phyloP scores from a whole-genome alignment of 2,329 filamentous ascomycete species.

The Penicillium frequentans region DNA sequence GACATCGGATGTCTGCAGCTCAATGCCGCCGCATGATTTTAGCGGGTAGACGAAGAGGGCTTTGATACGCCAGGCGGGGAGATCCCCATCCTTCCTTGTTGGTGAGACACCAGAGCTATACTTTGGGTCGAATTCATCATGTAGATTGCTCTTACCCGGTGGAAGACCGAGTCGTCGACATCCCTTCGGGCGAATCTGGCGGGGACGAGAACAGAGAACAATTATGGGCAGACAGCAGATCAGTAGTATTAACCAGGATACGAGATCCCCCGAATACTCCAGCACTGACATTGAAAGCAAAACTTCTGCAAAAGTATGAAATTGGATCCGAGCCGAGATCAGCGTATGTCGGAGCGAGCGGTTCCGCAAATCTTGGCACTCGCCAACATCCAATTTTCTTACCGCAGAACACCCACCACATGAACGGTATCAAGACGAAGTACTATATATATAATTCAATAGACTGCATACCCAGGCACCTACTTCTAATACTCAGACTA shows the following conservation, averaged over 20 bases:
- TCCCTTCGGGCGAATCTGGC: slow-evolving; percentile 39
- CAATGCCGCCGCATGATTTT: slow-evolving; percentile 77
- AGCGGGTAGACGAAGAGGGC: slow-evolving; percentile 79
- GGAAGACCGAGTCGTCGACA: slow-evolving; percentile 54
- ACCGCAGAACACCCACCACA: too few relatives aligned
- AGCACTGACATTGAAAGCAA: not conserved
- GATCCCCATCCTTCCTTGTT: slow-evolving; percentile 28
- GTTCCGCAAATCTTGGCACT: not conserved
- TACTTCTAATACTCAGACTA: too few relatives aligned
- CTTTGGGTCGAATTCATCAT: slow-evolving; percentile 56
- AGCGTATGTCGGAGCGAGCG: not conserved
- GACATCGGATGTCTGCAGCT: slow-evolving; percentile 65
- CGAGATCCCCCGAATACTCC: not conserved
- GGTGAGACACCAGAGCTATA: slow-evolving; percentile 43
- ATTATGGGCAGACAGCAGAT: slow-evolving; percentile 10
- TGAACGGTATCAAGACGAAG: too few relatives aligned
- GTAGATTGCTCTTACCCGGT: slow-evolving; percentile 51
- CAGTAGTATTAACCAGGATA: not conserved
- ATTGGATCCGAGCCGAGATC: not conserved
- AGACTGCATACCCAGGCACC: too few relatives aligned
- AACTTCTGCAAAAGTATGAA: not conserved
- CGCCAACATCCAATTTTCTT: not conserved
- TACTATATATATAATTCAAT: too few relatives aligned
- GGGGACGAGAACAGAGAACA: slow-evolving; percentile 2
- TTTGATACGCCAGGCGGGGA: slow-evolving; percentile 55